Evolutionary conservation across 2,329 filamentous ascomycete species (phyloP).

Genomic region (Aspergillus eucalypticola): DNA sequence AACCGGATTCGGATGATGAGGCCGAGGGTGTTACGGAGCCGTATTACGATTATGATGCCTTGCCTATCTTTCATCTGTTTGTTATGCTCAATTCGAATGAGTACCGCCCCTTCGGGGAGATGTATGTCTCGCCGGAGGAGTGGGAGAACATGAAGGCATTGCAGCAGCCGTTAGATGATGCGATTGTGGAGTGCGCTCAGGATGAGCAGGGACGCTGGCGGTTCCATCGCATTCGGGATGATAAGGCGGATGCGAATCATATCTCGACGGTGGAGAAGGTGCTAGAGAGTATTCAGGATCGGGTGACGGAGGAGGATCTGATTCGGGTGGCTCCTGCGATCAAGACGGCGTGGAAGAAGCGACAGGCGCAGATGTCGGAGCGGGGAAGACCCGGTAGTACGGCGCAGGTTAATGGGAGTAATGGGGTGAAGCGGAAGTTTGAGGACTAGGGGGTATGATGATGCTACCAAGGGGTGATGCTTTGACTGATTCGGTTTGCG

Average conservation of each 20-base stretch:
- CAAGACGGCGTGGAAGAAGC: slow-evolving; percentile 75
- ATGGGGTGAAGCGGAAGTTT: slow-evolving; percentile 45
- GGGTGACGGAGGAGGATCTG: slow-evolving; percentile 80
- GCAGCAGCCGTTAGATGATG: slow-evolving; percentile 74
- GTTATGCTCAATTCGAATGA: slow-evolving; percentile 65
- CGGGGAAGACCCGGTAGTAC: slow-evolving; percentile 25
- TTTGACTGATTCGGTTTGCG: slow-evolving; percentile 16
- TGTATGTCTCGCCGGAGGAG: slow-evolving; percentile 72
- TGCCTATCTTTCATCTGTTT: slow-evolving; percentile 72
- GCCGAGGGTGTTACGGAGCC: slow-evolving; percentile 64
- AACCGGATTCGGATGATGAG: slow-evolving; percentile 67
- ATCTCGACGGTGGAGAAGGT: slow-evolving; percentile 81
- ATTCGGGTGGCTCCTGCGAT: slow-evolving; percentile 69
- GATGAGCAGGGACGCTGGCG: slow-evolving; percentile 77
- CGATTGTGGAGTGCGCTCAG: slow-evolving; percentile 87
- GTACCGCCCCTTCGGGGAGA: slow-evolving; percentile 67
- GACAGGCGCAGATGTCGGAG: slow-evolving; percentile 45
- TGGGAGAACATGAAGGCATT: slow-evolving; percentile 80
- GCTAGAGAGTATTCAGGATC: slow-evolving; percentile 83
- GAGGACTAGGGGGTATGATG: slow-evolving; percentile 31
- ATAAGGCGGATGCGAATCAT: slow-evolving; percentile 91
- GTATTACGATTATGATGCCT: slow-evolving; percentile 75
- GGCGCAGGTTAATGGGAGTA: slow-evolving; percentile 32
- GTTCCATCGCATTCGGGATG: slow-evolving; percentile 85
- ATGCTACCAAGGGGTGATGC: neutral